Percentiles rank a stretch among this genome's conserved stretches.
These are phyloP conservation scores for Grosmannia penicillata DNA, from an alignment of 2,329 filamentous ascomycete genomes.

Conservation along the genomic window DNA sequence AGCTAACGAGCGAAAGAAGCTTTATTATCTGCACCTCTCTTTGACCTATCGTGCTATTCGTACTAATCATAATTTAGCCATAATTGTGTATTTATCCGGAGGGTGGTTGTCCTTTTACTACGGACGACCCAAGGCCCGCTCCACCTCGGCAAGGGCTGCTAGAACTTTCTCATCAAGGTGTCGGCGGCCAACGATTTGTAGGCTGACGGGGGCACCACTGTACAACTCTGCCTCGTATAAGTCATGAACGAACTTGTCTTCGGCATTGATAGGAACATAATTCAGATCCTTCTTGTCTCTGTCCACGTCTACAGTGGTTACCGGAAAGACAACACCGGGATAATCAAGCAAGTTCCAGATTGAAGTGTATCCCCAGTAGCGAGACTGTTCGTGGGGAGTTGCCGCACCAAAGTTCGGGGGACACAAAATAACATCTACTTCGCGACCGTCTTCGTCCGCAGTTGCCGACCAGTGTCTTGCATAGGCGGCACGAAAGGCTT, in stretches of 20 bases:
- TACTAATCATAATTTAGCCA: no score
- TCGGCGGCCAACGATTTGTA: not conserved
- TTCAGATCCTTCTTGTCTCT: constrained; percentile 13
- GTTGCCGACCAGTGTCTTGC: constrained; percentile 8
- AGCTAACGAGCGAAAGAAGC: no score
- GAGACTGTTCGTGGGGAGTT: not conserved
- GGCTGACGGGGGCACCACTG: not conserved
- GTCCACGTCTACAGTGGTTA: constrained; percentile 23
- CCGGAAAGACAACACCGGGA: constrained; percentile 38
- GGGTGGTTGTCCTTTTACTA: no score
- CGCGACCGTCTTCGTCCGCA: constrained; percentile 3
- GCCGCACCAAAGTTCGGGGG: not conserved
- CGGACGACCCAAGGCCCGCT: not conserved
- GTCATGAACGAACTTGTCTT: constrained; percentile 14
- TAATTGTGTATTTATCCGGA: no score
- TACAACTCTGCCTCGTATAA: not conserved
- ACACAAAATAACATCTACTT: constrained; percentile 1
- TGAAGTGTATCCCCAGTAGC: constrained; percentile 1
- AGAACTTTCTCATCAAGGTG: not conserved
- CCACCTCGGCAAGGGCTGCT: constrained; percentile 2
- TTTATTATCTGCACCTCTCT: no score
- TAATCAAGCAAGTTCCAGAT: constrained; percentile 28
- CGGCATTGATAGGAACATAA: constrained; percentile 27
- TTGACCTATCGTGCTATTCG: no score
- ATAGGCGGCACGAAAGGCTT: constrained; percentile 11